phyloP scores from a whole-genome alignment of 2,329 filamentous ascomycete genomes.

The Aureobasidium musti region DNA sequence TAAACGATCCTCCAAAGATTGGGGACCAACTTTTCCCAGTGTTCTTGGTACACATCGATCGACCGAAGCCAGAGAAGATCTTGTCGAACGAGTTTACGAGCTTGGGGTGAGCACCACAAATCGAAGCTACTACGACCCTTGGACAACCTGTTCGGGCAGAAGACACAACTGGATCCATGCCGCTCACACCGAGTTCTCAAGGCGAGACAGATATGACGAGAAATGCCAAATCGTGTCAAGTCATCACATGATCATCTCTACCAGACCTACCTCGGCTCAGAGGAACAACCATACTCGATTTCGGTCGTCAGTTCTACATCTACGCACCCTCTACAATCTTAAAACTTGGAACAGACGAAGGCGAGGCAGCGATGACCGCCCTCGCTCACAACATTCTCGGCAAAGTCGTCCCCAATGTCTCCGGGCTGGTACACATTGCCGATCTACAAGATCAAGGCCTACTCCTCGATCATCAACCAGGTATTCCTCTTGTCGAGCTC shows the following conservation, averaged over 20 bases:
- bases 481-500: too few species aligned
- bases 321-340: too few species aligned
- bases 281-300: background rate
- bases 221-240: background rate
- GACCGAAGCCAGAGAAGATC: constrained; percentile 2
- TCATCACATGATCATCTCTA: background rate
- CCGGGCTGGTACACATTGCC: too few species aligned
- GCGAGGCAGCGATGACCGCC: too few species aligned
- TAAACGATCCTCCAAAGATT: background rate
- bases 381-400: too few species aligned
- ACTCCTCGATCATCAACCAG: too few species aligned
- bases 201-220: background rate
- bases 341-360: too few species aligned
- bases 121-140: background rate
- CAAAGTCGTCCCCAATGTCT: too few species aligned
- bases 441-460: too few species aligned
- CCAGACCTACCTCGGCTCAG: background rate
- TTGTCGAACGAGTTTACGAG: background rate
- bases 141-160: background rate
- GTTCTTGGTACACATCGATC: constrained; percentile 12
- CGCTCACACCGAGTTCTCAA: background rate
- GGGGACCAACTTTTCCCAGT: background rate
- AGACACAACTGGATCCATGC: background rate
- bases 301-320: too few species aligned
- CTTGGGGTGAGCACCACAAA: background rate